Evolutionary conservation across 83 land plant genomes (phyloP), one percentile per base, ranked within the genome.

Genomic region (Thuja plicata): DNA sequence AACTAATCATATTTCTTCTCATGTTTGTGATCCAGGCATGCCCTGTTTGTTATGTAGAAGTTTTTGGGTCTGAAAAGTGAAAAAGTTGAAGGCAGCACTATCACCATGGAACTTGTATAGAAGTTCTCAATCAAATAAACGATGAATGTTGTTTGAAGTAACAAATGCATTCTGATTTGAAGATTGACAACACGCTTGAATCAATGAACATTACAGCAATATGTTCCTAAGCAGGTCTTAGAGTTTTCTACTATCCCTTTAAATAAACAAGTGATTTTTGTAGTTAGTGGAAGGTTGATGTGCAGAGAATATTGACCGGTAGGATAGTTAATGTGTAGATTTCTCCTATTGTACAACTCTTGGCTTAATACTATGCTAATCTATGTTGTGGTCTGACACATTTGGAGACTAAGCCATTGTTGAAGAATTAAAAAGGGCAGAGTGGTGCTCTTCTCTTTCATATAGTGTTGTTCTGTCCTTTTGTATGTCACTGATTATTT

Each of bases 11-110:
- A n/a, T 88, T 46, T 52, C 62, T 41, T 79, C 19, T 21, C 19
- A 40, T 71, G 88, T 62, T 88, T 82, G 15, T 82, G 30, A 41
- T 62, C 41, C 83, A 90, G 91, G 91, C 89, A 34, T 90, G 91
- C 24, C 91, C 91, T 13, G 89, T 90, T 71, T 90, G 91, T 62
- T 90, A 84, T 76, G 82, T 62, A 43, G 91, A 90, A 43, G 91
- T 90, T 2, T 81, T 46, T 38, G 84, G 84, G 35, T 38, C 73
- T 13, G 24, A 17, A 87, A 62, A 50, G 78, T 84, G 86, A 84
- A 84, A 32, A 84, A 32, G 19, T 55, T 50, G 5, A 84, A 52
- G 35, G 66, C 15, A 54, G 19, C 54, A 8, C 86, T 52, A 84
- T 54, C 34, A 35, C 62, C 5, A 41, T 50, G 86, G 86, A 84